Conservation (phyloP, 257 asterid genomes). For the Nicotiana paniculata region DNA sequence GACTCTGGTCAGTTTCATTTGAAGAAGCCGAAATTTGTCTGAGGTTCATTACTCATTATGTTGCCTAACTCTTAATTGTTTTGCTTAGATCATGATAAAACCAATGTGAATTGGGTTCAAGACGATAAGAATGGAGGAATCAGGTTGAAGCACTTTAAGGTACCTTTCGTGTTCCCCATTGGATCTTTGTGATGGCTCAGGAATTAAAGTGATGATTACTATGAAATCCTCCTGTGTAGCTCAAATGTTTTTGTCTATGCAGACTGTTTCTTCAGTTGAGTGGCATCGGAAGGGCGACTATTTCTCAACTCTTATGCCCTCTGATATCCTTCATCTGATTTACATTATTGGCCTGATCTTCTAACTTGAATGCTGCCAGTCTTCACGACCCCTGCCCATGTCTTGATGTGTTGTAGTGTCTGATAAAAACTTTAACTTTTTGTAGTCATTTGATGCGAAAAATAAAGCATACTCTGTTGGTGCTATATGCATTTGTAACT, state of each 20-base stretch:
- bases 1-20: constrained; percentile 54
- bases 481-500: not conserved
- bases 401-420: not conserved
- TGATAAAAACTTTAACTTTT: not conserved
- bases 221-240: constrained; percentile 1
- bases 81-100: constrained; percentile 45
- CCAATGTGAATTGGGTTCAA: constrained; percentile 55
- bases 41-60: not conserved
- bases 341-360: constrained; percentile 4
- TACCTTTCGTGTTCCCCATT: constrained; percentile 17
- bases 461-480: not conserved
- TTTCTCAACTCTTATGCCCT: constrained; percentile 78
- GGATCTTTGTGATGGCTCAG: not conserved
- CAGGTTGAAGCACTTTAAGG: constrained; percentile 92
- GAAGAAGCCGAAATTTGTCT: not conserved
- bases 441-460: not conserved
- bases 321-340: constrained; percentile 76
- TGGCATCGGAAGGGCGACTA: constrained; percentile 99
- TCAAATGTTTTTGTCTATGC: constrained; percentile 25
- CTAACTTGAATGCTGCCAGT: not conserved
- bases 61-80: not conserved
- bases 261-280: constrained; percentile 83
- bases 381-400: not conserved
- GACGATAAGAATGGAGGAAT: constrained; percentile 69
- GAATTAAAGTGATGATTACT: not conserved